Conservation (phyloP, 148 eudicot species). For the Suaeda aralocaspica region DNA sequence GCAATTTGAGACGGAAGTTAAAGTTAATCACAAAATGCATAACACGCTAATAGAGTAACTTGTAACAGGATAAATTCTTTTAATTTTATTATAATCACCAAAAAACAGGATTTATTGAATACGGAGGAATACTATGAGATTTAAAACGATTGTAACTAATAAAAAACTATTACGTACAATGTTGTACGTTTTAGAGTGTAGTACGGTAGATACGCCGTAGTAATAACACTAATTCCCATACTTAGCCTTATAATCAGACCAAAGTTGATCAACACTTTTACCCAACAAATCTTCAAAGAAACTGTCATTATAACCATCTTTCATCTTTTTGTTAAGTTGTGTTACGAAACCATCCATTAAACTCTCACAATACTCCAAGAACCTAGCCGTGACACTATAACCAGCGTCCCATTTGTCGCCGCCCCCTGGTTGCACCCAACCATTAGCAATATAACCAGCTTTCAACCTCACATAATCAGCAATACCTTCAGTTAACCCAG, state of each 20-base stretch:
- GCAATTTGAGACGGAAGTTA: too few species aligned
- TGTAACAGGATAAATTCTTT: too few species aligned
- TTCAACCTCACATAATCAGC: slow-evolving; percentile 48
- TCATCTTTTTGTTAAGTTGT: slow-evolving; percentile 43
- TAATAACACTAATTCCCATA: slow-evolving; percentile 14
- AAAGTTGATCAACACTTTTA: slow-evolving; percentile 22
- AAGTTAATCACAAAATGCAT: too few species aligned
- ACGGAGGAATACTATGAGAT: too few species aligned
- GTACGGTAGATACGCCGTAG: too few species aligned
- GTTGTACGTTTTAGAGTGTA: too few species aligned
- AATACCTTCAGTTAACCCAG: slow-evolving; percentile 42
- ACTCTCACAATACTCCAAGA: slow-evolving; percentile 50
- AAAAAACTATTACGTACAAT: too few species aligned
- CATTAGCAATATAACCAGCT: slow-evolving; percentile 29
- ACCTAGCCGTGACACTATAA: slow-evolving; percentile 39
- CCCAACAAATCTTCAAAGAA: slow-evolving; percentile 30
- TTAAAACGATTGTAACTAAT: too few species aligned
- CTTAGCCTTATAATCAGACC: slow-evolving; percentile 28
- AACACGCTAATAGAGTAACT: too few species aligned
- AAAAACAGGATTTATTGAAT: too few species aligned
- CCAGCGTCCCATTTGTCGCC: slow-evolving; percentile 41
- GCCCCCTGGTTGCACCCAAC: slow-evolving; percentile 42
- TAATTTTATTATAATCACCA: too few species aligned
- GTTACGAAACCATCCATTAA: slow-evolving; percentile 42
- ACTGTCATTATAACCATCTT: slow-evolving; percentile 25